Conservation (phyloP, 2,329 filamentous ascomycete genomes). For the Microcyclospora tardicrescens region DNA sequence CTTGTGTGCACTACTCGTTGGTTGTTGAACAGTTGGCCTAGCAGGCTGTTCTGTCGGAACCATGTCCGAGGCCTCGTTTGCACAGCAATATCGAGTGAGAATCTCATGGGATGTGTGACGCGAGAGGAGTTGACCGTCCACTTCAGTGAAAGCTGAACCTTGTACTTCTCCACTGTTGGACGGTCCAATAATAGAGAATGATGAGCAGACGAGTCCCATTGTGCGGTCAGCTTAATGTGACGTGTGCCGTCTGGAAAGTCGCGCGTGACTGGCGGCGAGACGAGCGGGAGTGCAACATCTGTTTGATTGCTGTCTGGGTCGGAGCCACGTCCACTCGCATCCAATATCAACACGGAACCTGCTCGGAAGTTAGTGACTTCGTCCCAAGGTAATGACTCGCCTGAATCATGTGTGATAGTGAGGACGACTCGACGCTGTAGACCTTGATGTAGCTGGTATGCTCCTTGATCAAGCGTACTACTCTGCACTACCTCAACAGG, state of each 20-base stretch:
- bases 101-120: constrained; percentile 77
- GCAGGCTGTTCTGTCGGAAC: constrained; percentile 73
- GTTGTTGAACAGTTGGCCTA: constrained; percentile 74
- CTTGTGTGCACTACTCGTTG: constrained; percentile 77
- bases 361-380: constrained; percentile 66
- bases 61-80: constrained; percentile 77
- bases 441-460: constrained; percentile 90
- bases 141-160: constrained; percentile 71
- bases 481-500: constrained; percentile 87
- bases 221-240: constrained; percentile 72
- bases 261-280: constrained; percentile 64
- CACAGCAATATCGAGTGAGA: constrained; percentile 65
- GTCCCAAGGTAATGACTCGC: constrained; percentile 77
- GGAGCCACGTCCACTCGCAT: constrained; percentile 66
- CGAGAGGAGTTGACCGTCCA: constrained; percentile 81
- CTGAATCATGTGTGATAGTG: constrained; percentile 81
- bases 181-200: constrained; percentile 86
- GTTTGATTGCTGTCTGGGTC: constrained; percentile 46
- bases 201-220: constrained; percentile 95
- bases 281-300: constrained; percentile 64
- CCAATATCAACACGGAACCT: constrained; percentile 69
- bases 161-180: constrained; percentile 82
- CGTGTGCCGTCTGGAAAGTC: constrained; percentile 83
- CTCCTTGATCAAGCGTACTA: constrained; percentile 70
- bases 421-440: constrained; percentile 79